These are phyloP conservation scores for Sindora glabra DNA, from an alignment of 306 rosid genomes.

Conservation along the genomic window DNA sequence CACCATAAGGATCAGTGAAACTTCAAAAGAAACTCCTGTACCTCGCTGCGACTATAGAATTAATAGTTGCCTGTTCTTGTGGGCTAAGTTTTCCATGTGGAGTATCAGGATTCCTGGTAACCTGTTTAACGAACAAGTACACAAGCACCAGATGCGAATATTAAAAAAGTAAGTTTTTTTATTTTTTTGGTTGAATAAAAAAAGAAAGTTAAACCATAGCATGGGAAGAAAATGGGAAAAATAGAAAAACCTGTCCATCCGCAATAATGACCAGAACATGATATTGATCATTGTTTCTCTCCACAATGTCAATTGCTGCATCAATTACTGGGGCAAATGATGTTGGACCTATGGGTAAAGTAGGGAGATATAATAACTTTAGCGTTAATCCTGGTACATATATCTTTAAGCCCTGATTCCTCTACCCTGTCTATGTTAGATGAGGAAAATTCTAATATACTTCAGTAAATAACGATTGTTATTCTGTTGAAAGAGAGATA, in stretches of 20 bases:
- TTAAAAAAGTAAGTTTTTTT: neutral
- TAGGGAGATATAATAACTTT: neutral
- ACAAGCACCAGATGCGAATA: no score
- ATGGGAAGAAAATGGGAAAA: neutral
- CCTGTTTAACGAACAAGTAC: slow-evolving; percentile 32
- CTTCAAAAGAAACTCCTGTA: slow-evolving; percentile 24
- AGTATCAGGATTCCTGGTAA: slow-evolving; percentile 61
- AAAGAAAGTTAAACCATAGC: neutral
- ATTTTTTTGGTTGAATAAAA: neutral
- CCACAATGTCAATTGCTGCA: slow-evolving; percentile 81
- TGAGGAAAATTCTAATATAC: no score
- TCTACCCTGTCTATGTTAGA: neutral
- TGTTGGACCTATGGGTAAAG: slow-evolving; percentile 67
- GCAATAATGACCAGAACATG: slow-evolving; percentile 96
- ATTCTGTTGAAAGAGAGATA: no score
- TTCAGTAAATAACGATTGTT: no score
- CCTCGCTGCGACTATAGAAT: slow-evolving; percentile 82
- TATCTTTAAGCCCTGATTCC: neutral
- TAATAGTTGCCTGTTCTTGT: slow-evolving; percentile 76
- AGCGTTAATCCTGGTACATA: neutral
- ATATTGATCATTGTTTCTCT: slow-evolving; percentile 72
- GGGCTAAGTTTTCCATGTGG: slow-evolving; percentile 58
- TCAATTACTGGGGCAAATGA: slow-evolving; percentile 85
- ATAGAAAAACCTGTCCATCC: slow-evolving; percentile 83
- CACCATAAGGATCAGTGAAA: slow-evolving; percentile 5